Evolutionary conservation across 2,329 filamentous ascomycete genomes (phyloP), one percentile per base, ranked within the genome.

Genomic region (Coniochaeta sp.): DNA sequence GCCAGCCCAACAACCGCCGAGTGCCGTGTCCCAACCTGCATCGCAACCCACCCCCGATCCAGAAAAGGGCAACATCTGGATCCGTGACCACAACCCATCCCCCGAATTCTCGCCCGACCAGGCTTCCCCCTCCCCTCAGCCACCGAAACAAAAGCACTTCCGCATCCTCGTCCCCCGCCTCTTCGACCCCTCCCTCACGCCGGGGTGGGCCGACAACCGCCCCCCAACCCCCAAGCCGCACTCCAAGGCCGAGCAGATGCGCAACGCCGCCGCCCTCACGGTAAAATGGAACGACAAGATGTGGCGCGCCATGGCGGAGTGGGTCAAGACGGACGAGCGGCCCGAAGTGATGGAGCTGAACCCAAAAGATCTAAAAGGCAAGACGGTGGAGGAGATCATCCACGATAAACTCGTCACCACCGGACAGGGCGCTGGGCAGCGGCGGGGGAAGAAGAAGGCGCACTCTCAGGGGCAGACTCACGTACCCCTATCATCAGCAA

Each of bases 161-260:
- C 70, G 72, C 1, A 62, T 83, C 18, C 57, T 83, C 9, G 65
- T 82, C 12, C 78, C 80, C 0, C 66, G 69, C 33, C 61, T 80
- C 2, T 71, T 81, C 49, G 80, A 83, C 57, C 70, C 79, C 3
- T 76, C 78, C 0, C 61, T 83, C 1, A 66, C 75, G 0, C 79
- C 80, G 0, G 79, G 75, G 1, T 83, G 79, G 74, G 62, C 69
- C 6, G 61, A 61, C 4, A 65, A 65, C 9, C 71, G 79, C 2
- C 70, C 71, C 0, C 50, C 59, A 2, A 71, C 76, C 1, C 68
- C 74, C 1, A 56, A 53, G 13, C 75, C 75, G 10, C 76, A 78
- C 57, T 72, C 66, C 13, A 68, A 69, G 32, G 69, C 73, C 2
- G 77, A 80, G 56, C 74, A 82, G 55, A 66, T 79, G 58, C 76